phyloP scores from a whole-genome alignment of 192 early-diverging fungal species.

The Backusella tarrabulga region DNA sequence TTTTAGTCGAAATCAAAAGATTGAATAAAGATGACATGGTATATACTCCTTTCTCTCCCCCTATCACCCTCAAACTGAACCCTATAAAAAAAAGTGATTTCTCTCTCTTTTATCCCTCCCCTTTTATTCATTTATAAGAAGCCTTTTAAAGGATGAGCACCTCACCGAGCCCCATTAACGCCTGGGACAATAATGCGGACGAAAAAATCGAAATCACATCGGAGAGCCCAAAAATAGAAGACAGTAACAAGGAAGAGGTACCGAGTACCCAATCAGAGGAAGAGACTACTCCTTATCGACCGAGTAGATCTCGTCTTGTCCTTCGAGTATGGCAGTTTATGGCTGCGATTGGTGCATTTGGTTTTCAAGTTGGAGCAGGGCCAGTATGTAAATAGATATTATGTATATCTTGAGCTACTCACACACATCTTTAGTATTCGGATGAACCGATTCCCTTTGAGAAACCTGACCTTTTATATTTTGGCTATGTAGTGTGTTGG shows the following conservation, averaged over 20 bases:
- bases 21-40: not conserved
- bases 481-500: slow-evolving; percentile 1
- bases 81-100: not conserved
- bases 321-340: slow-evolving; percentile 32
- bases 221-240: not conserved
- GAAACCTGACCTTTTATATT: not conserved
- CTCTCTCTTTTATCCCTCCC: not conserved
- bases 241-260: not conserved
- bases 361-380: slow-evolving; percentile 37
- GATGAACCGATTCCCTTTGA: not conserved
- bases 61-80: not conserved
- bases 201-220: not conserved
- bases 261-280: not conserved
- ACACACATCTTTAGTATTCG: not conserved
- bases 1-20: slow-evolving; percentile 4
- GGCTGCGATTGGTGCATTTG: slow-evolving; percentile 27
- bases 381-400: slow-evolving; percentile 9
- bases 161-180: not conserved
- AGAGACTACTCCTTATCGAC: not conserved
- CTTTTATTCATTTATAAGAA: not conserved
- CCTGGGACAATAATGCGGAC: not conserved
- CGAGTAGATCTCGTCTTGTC: slow-evolving; percentile 17
- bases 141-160: not conserved
- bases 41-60: not conserved
- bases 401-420: too few species aligned